Base-by-base conservation (phyloP, 2,329 filamentous ascomycete species). In the Cyclaneusma minus region DNA sequence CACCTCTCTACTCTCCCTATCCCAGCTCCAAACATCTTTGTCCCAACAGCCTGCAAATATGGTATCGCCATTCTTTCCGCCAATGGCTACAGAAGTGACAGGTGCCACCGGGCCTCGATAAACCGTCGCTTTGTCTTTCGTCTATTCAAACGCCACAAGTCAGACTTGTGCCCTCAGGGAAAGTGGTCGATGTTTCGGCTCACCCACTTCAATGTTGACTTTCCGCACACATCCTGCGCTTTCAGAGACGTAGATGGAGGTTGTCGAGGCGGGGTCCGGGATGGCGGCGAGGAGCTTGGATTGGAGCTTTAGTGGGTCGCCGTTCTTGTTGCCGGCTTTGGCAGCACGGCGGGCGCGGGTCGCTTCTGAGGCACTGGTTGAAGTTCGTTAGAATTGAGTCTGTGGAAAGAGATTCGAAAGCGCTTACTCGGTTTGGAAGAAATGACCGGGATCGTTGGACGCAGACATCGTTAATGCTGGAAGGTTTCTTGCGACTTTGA, bases 1-100 rank as follows among this genome's bases (percentile, higher is more conserved):
- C 1, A 57, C 52, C 16, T 58, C 48, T 22, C 58, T 60, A 3
- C 68, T 68, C 11, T 62, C 55, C 16, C 76, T 55, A 41, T 80
- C 64, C 79, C 83, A 94, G 16, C 77, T 79, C 74, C 84, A 93
- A 31, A 95, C 66, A 12, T 70, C 65, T 55, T 92, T 93, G 54
- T 98, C 87, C 89, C 89, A 98, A 32, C 76, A 89, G 17, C 85
- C 87, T 13, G 83, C 83, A 49, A 83, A 94, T 7, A 94, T 46
- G 2, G 64, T 77, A 26, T 49, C 52, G 32, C 58, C 60, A 14
- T 55, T 55, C 4, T 57, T 48, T 9, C 70, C 64, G 22, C 68
- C 73, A 18, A 82, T 58, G 10, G 78, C 70, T 15, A 92, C 52
- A 38, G 77, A 80, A 7, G 82, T 87, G 7, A 93, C 60, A 2